phyloP scores from a whole-genome alignment of 2,329 filamentous ascomycete species.

The Phyllosticta ampelicida region DNA sequence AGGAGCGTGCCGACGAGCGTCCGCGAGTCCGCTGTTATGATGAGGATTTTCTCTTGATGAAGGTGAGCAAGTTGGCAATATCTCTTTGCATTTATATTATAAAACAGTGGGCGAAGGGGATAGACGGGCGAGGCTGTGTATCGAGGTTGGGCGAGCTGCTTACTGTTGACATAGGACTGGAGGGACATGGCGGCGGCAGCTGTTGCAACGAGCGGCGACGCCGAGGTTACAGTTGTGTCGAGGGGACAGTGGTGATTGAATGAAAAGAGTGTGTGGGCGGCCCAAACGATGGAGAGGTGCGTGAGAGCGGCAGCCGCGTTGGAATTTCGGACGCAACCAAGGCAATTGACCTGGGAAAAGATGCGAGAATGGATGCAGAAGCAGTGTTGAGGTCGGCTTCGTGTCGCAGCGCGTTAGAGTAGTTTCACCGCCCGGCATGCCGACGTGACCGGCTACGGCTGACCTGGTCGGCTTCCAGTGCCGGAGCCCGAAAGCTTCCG shows the following conservation, averaged over 20 bases:
- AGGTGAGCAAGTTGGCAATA: constrained; percentile 11
- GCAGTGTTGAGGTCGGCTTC: not conserved
- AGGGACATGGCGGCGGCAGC: constrained; percentile 36
- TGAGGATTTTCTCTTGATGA: constrained; percentile 69
- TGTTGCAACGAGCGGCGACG: not conserved
- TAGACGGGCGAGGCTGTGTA: not conserved
- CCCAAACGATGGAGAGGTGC: not conserved
- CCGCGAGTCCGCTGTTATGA: constrained; percentile 86
- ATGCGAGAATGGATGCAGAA: not conserved
- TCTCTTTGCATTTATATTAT: too few relatives aligned
- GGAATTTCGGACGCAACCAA: not conserved
- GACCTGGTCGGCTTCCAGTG: not conserved
- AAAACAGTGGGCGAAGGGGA: not conserved
- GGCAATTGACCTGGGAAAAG: not conserved
- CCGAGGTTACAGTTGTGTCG: not conserved
- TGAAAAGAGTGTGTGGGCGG: not conserved
- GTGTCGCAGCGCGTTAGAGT: not conserved
- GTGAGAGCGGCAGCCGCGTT: not conserved
- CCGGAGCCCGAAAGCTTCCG: too few relatives aligned
- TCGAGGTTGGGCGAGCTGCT: constrained; percentile 14
- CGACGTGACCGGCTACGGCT: not conserved
- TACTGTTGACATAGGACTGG: constrained; percentile 44
- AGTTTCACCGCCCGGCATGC: not conserved
- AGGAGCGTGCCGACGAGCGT: constrained; percentile 66
- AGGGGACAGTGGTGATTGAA: not conserved